Conservation (phyloP, 129 eudicot genomes). For the Flaveria linearis region DNA sequence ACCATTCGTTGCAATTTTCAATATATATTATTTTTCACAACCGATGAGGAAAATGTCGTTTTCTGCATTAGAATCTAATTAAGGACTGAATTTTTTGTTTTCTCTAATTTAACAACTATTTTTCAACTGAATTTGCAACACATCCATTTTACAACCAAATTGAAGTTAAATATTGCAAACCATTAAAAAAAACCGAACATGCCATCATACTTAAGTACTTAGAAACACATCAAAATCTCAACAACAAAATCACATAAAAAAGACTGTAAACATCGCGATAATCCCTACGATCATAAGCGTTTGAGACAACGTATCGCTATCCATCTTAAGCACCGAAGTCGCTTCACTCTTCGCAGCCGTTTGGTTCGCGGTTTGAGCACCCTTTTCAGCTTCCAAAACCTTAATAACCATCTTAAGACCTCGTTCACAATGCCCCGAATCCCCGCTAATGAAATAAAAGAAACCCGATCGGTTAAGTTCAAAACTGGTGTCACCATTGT, state of each 20-base stretch:
- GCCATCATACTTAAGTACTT: not conserved
- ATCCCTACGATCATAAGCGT: constrained; percentile 25
- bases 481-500: constrained; percentile 54
- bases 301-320: constrained; percentile 29
- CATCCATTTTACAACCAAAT: no score
- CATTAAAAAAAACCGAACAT: no score
- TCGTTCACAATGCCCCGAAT: constrained; percentile 56
- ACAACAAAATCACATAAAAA: constrained; percentile 36
- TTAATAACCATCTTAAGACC: constrained; percentile 75
- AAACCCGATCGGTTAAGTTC: constrained; percentile 50
- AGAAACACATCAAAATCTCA: constrained; percentile 12
- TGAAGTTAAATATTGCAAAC: no score
- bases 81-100: no score
- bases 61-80: no score
- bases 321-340: constrained; percentile 19
- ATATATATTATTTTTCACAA: no score
- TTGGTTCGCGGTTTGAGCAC: constrained; percentile 38
- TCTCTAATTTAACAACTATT: no score
- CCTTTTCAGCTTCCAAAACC: constrained; percentile 54
- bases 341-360: constrained; percentile 32
- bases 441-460: constrained; percentile 80
- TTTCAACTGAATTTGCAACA: no score
- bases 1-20: no score
- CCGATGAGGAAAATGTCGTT: no score
- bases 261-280: constrained; percentile 28